phyloP scores from a whole-genome alignment of 2,329 filamentous ascomycete species.

The Colletotrichum costaricense region DNA sequence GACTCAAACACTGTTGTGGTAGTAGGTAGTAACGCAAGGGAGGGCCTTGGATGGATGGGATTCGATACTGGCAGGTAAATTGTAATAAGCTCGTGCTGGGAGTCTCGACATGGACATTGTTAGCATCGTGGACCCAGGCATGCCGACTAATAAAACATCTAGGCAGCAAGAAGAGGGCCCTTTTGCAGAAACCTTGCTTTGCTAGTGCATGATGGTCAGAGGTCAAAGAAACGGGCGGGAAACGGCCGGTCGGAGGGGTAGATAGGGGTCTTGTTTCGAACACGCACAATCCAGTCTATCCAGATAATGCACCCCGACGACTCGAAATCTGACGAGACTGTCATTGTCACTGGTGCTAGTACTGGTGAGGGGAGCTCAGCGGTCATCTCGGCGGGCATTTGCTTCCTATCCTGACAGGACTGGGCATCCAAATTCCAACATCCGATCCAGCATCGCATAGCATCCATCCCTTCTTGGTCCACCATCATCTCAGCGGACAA shows the following conservation, averaged over 20 bases:
- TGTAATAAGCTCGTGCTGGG: background rate
- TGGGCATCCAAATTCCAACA: background rate
- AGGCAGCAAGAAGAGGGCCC: background rate
- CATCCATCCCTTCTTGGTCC: background rate
- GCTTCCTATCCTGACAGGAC: background rate
- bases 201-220: conserved; percentile 1
- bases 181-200: background rate
- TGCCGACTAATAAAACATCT: background rate
- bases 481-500: no score
- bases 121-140: background rate
- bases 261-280: conserved; percentile 26
- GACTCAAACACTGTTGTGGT: background rate
- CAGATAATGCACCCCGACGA: background rate
- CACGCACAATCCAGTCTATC: background rate
- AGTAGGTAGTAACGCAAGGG: background rate
- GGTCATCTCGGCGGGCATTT: background rate
- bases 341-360: no score
- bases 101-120: background rate
- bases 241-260: conserved; percentile 10
- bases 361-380: no score
- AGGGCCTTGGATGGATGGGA: background rate
- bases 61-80: background rate
- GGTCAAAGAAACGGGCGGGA: conserved; percentile 19
- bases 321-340: background rate
- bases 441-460: background rate